These are phyloP conservation scores for Xylaria sp. DNA, from an alignment of 2,329 filamentous ascomycete genomes.

Conservation along the genomic window DNA sequence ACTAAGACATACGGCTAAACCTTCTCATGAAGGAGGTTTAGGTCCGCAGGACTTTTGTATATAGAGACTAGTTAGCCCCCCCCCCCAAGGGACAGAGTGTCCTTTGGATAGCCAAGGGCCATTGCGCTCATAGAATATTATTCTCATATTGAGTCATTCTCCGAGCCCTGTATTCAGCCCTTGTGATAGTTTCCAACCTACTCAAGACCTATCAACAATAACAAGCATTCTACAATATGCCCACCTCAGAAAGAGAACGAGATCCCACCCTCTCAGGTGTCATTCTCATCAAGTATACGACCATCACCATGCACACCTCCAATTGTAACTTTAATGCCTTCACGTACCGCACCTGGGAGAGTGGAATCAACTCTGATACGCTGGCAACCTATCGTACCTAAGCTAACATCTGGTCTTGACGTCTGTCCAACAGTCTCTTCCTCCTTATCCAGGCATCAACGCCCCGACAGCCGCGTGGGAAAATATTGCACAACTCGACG, in stretches of 20 bases:
- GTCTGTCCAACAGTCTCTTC: not conserved
- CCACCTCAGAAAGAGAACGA: not conserved
- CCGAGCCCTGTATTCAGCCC: too few species aligned
- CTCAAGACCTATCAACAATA: not conserved
- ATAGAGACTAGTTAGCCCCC: too few species aligned
- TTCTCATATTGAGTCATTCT: too few species aligned
- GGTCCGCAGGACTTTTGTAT: too few species aligned
- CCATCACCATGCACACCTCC: not conserved
- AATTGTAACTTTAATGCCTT: not conserved
- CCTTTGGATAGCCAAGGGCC: too few species aligned
- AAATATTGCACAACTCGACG: not conserved
- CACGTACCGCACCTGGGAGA: not conserved
- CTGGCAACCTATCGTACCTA: conserved; percentile 1
- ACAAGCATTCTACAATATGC: not conserved
- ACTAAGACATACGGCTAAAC: too few species aligned
- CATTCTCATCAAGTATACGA: not conserved
- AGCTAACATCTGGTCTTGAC: not conserved
- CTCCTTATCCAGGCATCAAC: not conserved
- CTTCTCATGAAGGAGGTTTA: too few species aligned
- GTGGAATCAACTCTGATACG: not conserved
- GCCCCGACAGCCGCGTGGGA: not conserved
- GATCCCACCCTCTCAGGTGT: not conserved
- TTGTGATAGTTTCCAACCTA: too few species aligned
- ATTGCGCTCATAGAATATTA: too few species aligned
- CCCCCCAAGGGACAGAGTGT: too few species aligned